Base-by-base conservation (phyloP, 768 basidiomycete species). In the Erythrobasidium yunnanense region DNA sequence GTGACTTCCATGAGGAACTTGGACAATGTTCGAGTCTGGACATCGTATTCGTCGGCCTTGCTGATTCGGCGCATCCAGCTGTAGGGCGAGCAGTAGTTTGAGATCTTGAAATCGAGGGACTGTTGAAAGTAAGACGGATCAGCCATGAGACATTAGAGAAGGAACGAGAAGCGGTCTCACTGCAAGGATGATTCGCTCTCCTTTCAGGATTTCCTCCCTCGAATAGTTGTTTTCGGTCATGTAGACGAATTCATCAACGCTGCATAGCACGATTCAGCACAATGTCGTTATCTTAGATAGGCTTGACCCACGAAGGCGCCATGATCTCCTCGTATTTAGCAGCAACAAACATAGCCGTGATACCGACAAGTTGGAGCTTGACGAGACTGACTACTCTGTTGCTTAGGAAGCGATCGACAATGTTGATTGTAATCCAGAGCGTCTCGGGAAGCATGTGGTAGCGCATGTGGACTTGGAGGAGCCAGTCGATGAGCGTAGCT, bases 401-500 rank as follows among this genome's bases (percentile, higher is more conserved):
- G 55, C 87, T 88, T 53, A 93, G 81, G 81, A 93, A 91, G 69
- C 90, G 87, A 75, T 93, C 90, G 70, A 93, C 83, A 68, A 99
- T 85, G 25, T 97, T 99, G 81, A 99, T 83, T 45, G 93, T 89
- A 73, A 97, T 97, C 95, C 95, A 99, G 18, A 97, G 83, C 1
- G 95, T 99, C 77, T 99, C 95, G 29, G 95, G 93, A 51, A 96
- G 83, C 88, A 99, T 90, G 80, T 96, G 93, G 81, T 97, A 99
- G 29, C 91, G 86, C 68, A 96, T 80, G 79, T 99, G 95, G 33
- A 97, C 90, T 76, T 97, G 93, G 60, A 93, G 82, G 23, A 99
- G 82, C 95, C 95, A 99, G 79, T 99, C 95, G 71, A 99, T 87
- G 42, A 99, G 83, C 1, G 89, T 91, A 75, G 91, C 87, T 60